Evolutionary conservation across 2,329 filamentous ascomycete species (phyloP), one percentile per base, ranked within the genome.

Genomic region (Rutstroemia sp.): DNA sequence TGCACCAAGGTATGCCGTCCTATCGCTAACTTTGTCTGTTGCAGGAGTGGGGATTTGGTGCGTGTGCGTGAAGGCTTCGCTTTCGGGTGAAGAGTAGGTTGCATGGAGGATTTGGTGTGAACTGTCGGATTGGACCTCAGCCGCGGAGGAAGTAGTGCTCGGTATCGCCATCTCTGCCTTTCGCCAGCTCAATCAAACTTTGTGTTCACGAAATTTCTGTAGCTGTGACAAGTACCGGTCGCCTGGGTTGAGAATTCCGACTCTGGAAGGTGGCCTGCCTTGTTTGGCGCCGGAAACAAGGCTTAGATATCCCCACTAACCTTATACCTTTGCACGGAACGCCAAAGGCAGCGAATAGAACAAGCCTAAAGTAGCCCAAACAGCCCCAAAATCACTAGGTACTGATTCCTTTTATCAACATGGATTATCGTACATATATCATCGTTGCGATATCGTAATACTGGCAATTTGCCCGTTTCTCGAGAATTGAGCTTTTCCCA

Each of bases 1-100:
- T 25, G 75, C 69, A 42, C 71, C 66, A 27, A 92, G 80, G 69
- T 85, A 87, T 8, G 73, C 70, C 2, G 78, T 78, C 68, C 83
- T 87, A 58, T 78, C 75, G 51, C 73, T 58, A 52, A 75, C 70
- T 30, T 73, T 64, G 42, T 73, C 58, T 12, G 67, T 60, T 48
- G 67, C 46, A 4, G 73, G 72, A 7, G 70, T 59, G 10, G 70
- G 64, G 59, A 79, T 65, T 48, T 65, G 53, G 21, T 70, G 68
- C 16, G 71, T 63, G 65, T 77, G 57, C 45, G 67, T 66, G 70
- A 84, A 83, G 38, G 75, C 65, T 3, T 70, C 69, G 69, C 75
- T 78, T 57, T 71, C 65, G 5, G 78, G 72, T 14, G 80, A 81
- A n/a, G 69, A 69, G 73, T 87, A 87, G 48, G 72, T 72, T 50